Base-by-base conservation (phyloP, 345 rosid species). In the Mangifera indica region DNA sequence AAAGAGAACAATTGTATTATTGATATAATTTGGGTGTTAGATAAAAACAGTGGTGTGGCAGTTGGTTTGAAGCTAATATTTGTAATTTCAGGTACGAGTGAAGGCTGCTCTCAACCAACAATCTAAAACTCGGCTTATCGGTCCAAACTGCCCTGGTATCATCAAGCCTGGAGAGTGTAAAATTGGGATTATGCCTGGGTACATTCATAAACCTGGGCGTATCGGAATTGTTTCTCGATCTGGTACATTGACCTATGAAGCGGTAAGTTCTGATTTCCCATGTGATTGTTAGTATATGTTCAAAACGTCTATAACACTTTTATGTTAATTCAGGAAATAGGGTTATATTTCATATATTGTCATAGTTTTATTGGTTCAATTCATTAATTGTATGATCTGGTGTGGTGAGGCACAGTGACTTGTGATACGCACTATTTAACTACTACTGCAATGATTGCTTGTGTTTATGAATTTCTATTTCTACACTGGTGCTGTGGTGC, bases 191-290 rank as follows among this genome's bases (percentile, higher is more conserved):
- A 92, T 95, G 99, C 98, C 99, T 8, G 99, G 97, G 34, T 95
- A 95, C 72, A 92, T 95, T 82, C 98, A 95, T 81, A 95, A 95
- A 78, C 98, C 99, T 0, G 99, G 98, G 53, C 93, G 93, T 59
- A 55, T 92, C 48, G 99, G 99, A 63, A 92, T 92, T 57, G 98
- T 92, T 77, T 92, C 98, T 48, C 90, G 99, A 42, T 95, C 99
- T 10, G 99, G 98, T 57, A 95, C 99, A 72, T 85, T 95, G 81
- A 95, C 99, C 44, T 92, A 92, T 85, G 99, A 95, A 86, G 99
- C 99, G 26, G 99, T 95, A 83, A 87, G 97, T 73, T 61, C 59
- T 51, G 25, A 21, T 53, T 53, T 64, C 45, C 55, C 18, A 6
- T 55, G 74, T 58, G 48, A 40, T 21, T 49, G 25, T 49, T 42